Evolutionary conservation across 352 stramenopile species (phyloP), one percentile per base, ranked within the genome.

Genomic region (Thraustotheca clavata): DNA sequence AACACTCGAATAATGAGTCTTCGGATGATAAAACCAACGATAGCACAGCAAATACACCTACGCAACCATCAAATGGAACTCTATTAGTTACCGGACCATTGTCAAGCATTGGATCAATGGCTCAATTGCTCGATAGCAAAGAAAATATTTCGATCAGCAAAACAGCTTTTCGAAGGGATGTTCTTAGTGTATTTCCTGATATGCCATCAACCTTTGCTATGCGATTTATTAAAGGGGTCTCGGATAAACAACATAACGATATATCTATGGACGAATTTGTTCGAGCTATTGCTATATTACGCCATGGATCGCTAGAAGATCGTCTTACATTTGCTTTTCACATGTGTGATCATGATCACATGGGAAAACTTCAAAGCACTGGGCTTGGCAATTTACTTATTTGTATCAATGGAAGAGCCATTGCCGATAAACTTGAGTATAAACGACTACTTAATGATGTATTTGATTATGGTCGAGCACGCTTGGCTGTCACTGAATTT

Each of bases 231-330:
- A 94, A 94, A 67, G 83, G 83, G 0, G 76, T 94, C 38, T 90
- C 80, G 0, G 86, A 94, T 35, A 85, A 83, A 7, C 82, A 91
- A 68, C 78, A 81, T 20, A 76, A 81, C 0, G 86, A 94, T 62
- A 90, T 94, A 67, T 90, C 89, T 40, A 91, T 94, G 83, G 86
- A 94, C 59, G 86, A 94, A 61, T 93, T 94, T 47, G 49, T 94
- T 18, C 83, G 82, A 14, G 79, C 83, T 0, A 74, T 93, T 18
- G 86, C 83, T 8, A 89, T 94, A 49, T 67, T 93, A 49, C 71
- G 76, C 20, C 83, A 81, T 33, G 86, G 86, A 2, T 84, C 77
- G 0, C 72, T 89, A 39, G 80, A 88, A 0, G 86, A 94, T 68
- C 76, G 87, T 39, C 73, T 93, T 35, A 71, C 76, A 9, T 92